These are phyloP conservation scores for Tricholoma hemisulphureum DNA, from an alignment of 768 basidiomycete genomes.

Conservation along the genomic window DNA sequence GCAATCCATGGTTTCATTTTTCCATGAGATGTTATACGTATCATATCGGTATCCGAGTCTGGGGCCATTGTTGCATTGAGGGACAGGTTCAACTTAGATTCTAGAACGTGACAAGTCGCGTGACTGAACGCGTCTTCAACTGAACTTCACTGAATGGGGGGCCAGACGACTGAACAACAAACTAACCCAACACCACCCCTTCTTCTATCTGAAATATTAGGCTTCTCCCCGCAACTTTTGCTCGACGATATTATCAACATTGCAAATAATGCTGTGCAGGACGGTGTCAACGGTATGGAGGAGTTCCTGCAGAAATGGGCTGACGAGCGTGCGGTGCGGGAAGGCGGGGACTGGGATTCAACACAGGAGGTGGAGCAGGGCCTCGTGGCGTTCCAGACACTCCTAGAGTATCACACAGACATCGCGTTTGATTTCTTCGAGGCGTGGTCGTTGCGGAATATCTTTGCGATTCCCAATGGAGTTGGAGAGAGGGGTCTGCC, in stretches of 20 bases:
- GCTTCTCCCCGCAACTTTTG: slow-evolving; percentile 80
- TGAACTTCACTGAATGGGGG: background rate
- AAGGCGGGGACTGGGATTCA: slow-evolving; percentile 50
- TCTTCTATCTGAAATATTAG: slow-evolving; percentile 70
- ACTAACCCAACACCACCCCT: slow-evolving; percentile 37
- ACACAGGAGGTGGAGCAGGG: slow-evolving; percentile 77
- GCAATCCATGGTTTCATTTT: slow-evolving; percentile 54
- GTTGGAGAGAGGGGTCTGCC: slow-evolving; percentile 46
- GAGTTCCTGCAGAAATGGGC: slow-evolving; percentile 74
- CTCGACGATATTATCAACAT: slow-evolving; percentile 87
- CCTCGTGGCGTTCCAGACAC: slow-evolving; percentile 81
- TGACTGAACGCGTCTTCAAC: background rate
- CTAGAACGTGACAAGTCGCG: background rate
- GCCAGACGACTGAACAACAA: background rate
- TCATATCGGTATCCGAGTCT: no score
- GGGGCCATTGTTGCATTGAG: no score
- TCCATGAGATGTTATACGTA: slow-evolving; percentile 57
- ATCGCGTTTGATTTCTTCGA: slow-evolving; percentile 91
- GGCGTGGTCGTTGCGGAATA: slow-evolving; percentile 85
- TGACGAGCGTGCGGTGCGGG: slow-evolving; percentile 53
- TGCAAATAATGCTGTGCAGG: slow-evolving; percentile 74
- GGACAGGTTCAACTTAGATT: background rate
- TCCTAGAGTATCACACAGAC: slow-evolving; percentile 85
- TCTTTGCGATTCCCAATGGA: slow-evolving; percentile 67
- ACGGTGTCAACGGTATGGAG: slow-evolving; percentile 78